Percentiles rank a stretch among this genome's conserved stretches.
Evolutionary conservation across 1,284 basidiomycete genomes (phyloP).

Genomic region (Ceratobasidium sp.): DNA sequence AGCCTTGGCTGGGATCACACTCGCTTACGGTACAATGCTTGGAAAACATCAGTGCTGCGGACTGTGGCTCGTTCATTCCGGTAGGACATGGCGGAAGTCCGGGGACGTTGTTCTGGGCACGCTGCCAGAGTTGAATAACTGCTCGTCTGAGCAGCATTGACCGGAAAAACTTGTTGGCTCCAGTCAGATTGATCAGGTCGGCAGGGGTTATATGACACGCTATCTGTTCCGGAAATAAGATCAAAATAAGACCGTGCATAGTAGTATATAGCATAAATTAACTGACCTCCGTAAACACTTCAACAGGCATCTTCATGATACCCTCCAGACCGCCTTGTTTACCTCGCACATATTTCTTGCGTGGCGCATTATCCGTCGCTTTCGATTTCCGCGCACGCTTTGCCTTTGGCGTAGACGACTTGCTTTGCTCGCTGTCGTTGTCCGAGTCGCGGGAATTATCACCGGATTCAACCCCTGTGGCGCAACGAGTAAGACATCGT

Average conservation of each 20-base stretch:
- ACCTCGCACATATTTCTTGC: too few species aligned
- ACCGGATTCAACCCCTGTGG: neutral
- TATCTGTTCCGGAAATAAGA: neutral
- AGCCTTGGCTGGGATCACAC: too few species aligned
- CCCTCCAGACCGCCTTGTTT: slow-evolving; percentile 1
- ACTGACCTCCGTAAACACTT: slow-evolving; percentile 1
- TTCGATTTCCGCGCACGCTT: neutral
- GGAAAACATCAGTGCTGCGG: slow-evolving; percentile 1
- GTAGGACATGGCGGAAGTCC: slow-evolving; percentile 7
- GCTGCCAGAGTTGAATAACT: neutral
- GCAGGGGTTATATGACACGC: neutral
- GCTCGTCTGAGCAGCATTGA: neutral
- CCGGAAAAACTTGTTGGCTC: slow-evolving; percentile 1
- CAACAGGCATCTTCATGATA: slow-evolving; percentile 13
- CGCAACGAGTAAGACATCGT: neutral
- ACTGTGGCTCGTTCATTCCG: slow-evolving; percentile 15
- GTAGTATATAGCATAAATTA: neutral
- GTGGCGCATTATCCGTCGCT: neutral
- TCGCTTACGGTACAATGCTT: slow-evolving; percentile 3
- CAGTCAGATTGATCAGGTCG: neutral
- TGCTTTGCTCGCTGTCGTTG: neutral
- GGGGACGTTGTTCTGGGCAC: neutral
- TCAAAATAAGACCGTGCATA: neutral
- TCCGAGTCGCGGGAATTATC: neutral
- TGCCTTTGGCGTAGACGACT: neutral